Base-by-base conservation (phyloP, 352 stramenopile species). In the Sclerospora graminicola region DNA sequence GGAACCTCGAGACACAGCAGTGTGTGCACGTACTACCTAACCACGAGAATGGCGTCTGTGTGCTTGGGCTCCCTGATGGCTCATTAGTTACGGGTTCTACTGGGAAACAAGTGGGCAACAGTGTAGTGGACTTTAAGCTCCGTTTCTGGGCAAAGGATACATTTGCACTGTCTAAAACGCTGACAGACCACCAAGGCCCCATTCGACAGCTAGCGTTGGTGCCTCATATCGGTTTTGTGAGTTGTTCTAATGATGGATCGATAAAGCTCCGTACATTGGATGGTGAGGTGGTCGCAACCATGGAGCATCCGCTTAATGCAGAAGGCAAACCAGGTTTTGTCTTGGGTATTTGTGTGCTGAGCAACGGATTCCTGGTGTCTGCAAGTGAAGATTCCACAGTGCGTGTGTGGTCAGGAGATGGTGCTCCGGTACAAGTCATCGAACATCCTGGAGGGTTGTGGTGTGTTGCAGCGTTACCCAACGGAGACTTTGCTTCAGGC, bases 401-500 rank as follows among this genome's bases (percentile, higher is more conserved):
- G 1, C 64, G 80, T 29, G 75, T 94, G 21, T 93, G 79, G 81
- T 65, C 63, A 0, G 27, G 35, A 0, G 63, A 88, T 18, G 79
- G 73, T 11, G 40, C 62, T 14, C 47, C 77, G 37, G 28, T 84
- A 27, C 83, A 95, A 55, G 85, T 67, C 3, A 76, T 95, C 31
- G 69, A 89, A 34, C 83, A 96, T 37, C 84, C 83, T 0, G 75
- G 76, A 20, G 82, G 82, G 1, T 59, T 95, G 1, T 96, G 84
- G 83, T 92, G 77, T 26, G 84, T 93, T 30, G 63, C 75, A 18
- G 52, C 74, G 23, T 55, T 95, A 18, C 61, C 63, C 3, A 91
- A 88, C 48, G 87, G 84, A 21, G 91, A 83, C 49, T 95, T 98
- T 66, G 69, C 83, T 21, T 98, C 92, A 0, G 91, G 86, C 1